phyloP scores from a whole-genome alignment of 140 eudicot species.

The Cichorium intybus region DNA sequence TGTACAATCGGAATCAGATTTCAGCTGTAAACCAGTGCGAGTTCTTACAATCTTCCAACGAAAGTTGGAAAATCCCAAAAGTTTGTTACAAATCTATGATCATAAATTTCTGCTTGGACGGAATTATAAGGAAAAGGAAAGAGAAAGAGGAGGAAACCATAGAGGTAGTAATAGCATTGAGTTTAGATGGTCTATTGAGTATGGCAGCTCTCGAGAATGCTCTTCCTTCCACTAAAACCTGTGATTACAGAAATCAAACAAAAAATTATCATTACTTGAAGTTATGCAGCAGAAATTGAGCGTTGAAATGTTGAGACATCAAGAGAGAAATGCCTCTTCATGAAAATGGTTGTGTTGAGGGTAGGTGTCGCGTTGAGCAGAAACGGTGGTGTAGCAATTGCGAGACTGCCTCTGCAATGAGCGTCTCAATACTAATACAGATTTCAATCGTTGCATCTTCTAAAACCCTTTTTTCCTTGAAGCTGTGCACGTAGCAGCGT shows the following conservation, averaged over 20 bases:
- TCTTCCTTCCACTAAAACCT: conserved; percentile 93
- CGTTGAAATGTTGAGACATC: neutral
- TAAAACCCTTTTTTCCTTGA: conserved; percentile 15
- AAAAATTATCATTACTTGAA: neutral
- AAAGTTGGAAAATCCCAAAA: neutral
- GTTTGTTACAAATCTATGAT: neutral
- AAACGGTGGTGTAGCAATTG: conserved; percentile 32
- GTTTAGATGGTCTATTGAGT: conserved; percentile 77
- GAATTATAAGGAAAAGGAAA: neutral
- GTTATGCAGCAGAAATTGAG: neutral
- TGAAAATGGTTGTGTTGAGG: conserved; percentile 33
- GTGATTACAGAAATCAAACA: conserved; percentile 18
- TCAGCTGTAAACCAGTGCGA: neutral
- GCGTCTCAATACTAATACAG: conserved; percentile 28
- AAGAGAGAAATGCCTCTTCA: conserved; percentile 45
- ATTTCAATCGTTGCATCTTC: conserved; percentile 64
- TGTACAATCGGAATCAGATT: neutral
- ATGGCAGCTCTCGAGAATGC: conserved; percentile 78
- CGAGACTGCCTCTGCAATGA: conserved; percentile 33
- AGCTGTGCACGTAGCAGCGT: neutral
- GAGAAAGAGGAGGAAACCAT: conserved; percentile 46
- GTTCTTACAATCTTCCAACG: neutral
- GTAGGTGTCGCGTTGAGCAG: conserved; percentile 50
- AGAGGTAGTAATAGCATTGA: conserved; percentile 71
- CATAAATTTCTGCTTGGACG: neutral